Base-by-base conservation (phyloP, 2,329 filamentous ascomycete species). In the Zalaria sp. region DNA sequence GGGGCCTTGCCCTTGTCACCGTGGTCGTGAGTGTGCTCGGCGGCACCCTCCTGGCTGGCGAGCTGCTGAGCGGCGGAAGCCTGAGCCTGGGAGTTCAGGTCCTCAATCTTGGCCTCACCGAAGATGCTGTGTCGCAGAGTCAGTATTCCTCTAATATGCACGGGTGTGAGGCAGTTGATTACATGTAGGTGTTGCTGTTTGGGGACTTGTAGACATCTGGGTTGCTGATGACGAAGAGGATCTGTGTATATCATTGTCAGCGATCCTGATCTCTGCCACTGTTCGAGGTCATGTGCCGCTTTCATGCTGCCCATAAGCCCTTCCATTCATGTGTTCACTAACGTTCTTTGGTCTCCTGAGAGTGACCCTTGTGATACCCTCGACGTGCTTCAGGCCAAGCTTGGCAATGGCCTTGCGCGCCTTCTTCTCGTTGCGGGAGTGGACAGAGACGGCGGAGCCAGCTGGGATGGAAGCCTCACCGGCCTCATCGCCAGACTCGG, bases 381-480 rank as follows among this genome's bases (percentile, higher is more conserved):
- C 83, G 55, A 98, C 83, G 62, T 89, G 87, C 76, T 86, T 91
- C 64, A 98, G 74, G 64, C 93, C 88, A 62, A 96, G 80, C 81
- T 98, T 98, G 68, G 87, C 84, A 65, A 98, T 93, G 61, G 88
- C 87, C 79, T 98, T 98, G 72, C 91, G 83, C 58, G 91, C 93
- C 81, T 98, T 98, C 84, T 98, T 98, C 83, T 98, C 91, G 73
- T 96, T 96, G 68, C 91, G 87, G 63, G 86, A 94, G 78, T 96
- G 89, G 61, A 98, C 81, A 58, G 91, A 79, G 61, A 89, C 83
- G 51, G 82, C 79, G 60, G 87, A 84, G 62, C 89, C 91, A 54
- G 83, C 81, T 63, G 89, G 86, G 57, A 81, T 79, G 64, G 67
- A 72, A 57, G 72, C 66, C 61, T 79, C 76, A 49, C 71, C 72